Evolutionary conservation across 306 rosid species (phyloP).

Genomic region (Sindora glabra): DNA sequence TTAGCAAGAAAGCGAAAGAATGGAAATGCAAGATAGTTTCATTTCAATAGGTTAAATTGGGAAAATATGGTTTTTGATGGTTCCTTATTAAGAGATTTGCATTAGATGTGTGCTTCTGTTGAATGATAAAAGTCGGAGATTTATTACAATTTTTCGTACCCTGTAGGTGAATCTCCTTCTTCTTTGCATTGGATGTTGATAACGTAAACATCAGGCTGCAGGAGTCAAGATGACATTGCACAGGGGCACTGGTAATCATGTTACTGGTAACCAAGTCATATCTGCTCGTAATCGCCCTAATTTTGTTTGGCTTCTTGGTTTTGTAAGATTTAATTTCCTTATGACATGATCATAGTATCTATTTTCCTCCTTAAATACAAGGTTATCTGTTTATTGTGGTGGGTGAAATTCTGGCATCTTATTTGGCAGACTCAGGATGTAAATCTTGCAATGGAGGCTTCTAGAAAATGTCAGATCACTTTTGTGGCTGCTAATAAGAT

Average conservation of each 20-base stretch:
- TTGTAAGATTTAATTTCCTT: constrained; percentile 38
- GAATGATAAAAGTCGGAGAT: neutral
- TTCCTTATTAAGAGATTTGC: neutral
- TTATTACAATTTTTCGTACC: neutral
- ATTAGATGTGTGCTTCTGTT: neutral
- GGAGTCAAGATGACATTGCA: constrained; percentile 42
- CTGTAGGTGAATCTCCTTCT: constrained; percentile 68
- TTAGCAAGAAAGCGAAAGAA: no score
- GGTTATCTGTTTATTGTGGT: no score
- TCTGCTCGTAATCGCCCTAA: constrained; percentile 39
- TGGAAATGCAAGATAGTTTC: no score
- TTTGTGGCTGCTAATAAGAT: constrained; percentile 32
- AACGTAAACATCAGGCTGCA: constrained; percentile 47
- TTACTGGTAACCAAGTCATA: constrained; percentile 43
- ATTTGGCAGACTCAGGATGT: constrained; percentile 58
- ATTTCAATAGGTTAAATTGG: neutral
- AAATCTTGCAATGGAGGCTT: constrained; percentile 65
- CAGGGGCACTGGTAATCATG: constrained; percentile 30
- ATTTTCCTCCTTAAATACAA: neutral
- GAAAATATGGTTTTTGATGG: neutral
- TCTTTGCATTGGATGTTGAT: constrained; percentile 73
- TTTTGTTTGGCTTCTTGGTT: constrained; percentile 55
- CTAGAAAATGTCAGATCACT: constrained; percentile 51
- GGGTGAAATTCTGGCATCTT: constrained; percentile 7
- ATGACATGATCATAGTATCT: no score